These are phyloP conservation scores for Tanozyma kutaoensis DNA, from an alignment of 805 yeast genomes.

Conservation along the genomic window DNA sequence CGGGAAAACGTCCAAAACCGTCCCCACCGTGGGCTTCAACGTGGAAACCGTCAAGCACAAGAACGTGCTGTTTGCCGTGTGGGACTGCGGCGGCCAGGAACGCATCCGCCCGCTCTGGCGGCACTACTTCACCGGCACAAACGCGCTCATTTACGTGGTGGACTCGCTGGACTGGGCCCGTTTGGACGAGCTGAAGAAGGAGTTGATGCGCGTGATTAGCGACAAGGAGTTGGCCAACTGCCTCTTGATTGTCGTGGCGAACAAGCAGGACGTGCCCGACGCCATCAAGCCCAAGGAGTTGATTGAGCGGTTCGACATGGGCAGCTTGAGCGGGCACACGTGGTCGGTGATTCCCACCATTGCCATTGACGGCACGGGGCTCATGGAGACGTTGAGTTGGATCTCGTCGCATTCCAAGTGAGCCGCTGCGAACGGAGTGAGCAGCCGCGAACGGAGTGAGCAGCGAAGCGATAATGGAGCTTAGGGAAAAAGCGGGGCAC, in stretches of 20 bases:
- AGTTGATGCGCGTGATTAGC: slow-evolving; percentile 61
- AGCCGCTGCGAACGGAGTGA: too few relatives aligned
- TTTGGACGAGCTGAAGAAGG: slow-evolving; percentile 65
- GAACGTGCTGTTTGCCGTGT: slow-evolving; percentile 73
- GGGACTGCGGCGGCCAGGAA: slow-evolving; percentile 97
- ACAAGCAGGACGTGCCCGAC: slow-evolving; percentile 68
- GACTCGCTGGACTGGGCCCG: slow-evolving; percentile 68
- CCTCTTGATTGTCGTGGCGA: slow-evolving; percentile 72
- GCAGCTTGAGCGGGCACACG: slow-evolving; percentile 45
- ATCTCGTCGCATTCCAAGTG: slow-evolving; percentile 46
- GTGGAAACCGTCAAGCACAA: slow-evolving; percentile 77
- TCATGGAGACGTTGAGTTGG: slow-evolving; percentile 83
- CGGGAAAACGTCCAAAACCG: slow-evolving; percentile 63
- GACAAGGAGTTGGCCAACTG: slow-evolving; percentile 80
- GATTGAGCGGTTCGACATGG: slow-evolving; percentile 57
- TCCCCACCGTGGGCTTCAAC: slow-evolving; percentile 91
- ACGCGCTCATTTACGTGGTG: slow-evolving; percentile 82
- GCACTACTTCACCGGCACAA: slow-evolving; percentile 88
- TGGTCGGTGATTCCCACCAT: slow-evolving; percentile 91
- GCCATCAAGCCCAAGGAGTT: slow-evolving; percentile 71
- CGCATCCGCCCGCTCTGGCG: slow-evolving; percentile 89
- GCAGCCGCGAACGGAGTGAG: too few relatives aligned
- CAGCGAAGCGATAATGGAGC: too few relatives aligned
- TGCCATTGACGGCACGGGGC: slow-evolving; percentile 82
- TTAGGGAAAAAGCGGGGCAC: too few relatives aligned